A percentile compares a stretch with the other conserved stretches of the same genome.
Evolutionary conservation across 1,284 basidiomycete genomes (phyloP).

Genomic region (Rhodotorula sp.): DNA sequence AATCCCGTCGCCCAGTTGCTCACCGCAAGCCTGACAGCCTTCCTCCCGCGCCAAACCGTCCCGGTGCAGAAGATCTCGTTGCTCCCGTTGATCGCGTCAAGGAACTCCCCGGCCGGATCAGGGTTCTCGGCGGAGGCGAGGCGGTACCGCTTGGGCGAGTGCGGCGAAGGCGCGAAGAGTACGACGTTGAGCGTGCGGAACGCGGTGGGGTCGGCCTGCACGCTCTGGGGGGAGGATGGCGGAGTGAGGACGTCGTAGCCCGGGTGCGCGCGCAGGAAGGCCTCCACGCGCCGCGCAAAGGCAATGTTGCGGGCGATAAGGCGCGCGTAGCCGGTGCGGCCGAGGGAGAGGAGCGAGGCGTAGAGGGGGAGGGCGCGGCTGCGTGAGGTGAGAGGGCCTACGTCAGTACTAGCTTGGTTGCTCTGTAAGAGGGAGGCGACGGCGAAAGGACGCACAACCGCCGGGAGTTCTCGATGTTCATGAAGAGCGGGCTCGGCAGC

Average conservation of each 20-base stretch:
- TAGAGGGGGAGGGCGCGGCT: slow-evolving; percentile 57
- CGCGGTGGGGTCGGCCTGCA: not conserved
- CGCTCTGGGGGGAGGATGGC: not conserved
- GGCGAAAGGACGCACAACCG: slow-evolving; percentile 50
- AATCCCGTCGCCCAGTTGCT: slow-evolving; percentile 55
- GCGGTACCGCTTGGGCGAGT: slow-evolving; percentile 44
- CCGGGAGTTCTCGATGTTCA: slow-evolving; percentile 57
- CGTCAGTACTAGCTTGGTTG: not conserved
- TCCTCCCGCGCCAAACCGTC: slow-evolving; percentile 53
- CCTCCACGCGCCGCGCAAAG: slow-evolving; percentile 51
- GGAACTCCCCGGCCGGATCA: slow-evolving; percentile 45
- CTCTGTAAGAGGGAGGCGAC: not conserved
- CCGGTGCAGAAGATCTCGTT: slow-evolving; percentile 53
- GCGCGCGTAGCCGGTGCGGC: slow-evolving; percentile 54
- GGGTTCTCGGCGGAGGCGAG: not conserved
- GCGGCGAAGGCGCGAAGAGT: slow-evolving; percentile 53
- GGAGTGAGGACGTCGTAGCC: slow-evolving; percentile 26
- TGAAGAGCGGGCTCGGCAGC: slow-evolving; percentile 54
- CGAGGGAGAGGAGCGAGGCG: slow-evolving; percentile 55
- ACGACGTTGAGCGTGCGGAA: slow-evolving; percentile 55
- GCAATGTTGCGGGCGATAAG: slow-evolving; percentile 54
- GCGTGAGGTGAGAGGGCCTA: not conserved
- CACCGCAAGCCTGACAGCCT: slow-evolving; percentile 56
- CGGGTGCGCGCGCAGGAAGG: slow-evolving; percentile 20
- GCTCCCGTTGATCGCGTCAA: slow-evolving; percentile 53